These are phyloP conservation scores for Pseudocercospora vitis DNA, from an alignment of 2,329 filamentous ascomycete genomes.

Conservation along the genomic window DNA sequence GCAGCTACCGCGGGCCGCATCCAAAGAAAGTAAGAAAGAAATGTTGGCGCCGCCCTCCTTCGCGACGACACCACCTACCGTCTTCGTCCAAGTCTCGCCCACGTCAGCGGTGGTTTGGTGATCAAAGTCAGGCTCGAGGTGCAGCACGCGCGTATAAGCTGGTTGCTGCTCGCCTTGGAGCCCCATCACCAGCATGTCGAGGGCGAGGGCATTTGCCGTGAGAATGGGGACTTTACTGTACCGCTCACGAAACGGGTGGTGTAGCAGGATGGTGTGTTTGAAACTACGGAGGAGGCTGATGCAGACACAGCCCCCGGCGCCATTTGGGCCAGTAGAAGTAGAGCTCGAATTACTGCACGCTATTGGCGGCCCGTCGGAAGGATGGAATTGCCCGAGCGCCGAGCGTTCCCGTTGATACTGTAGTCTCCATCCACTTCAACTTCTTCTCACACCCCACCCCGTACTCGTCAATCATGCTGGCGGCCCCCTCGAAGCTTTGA, in stretches of 20 bases:
- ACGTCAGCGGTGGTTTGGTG: not conserved
- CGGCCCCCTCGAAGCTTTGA: slow-evolving; percentile 1
- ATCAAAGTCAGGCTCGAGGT: not conserved
- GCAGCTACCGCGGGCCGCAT: not conserved
- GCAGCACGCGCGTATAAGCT: not conserved
- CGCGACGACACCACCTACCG: not conserved
- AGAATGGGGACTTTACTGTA: no score
- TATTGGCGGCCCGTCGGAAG: not conserved
- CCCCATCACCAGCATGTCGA: no score
- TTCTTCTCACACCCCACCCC: not conserved
- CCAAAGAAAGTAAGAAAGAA: not conserved
- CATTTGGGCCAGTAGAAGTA: no score
- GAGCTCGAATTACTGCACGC: no score
- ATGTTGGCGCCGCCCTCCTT: slow-evolving; percentile 2
- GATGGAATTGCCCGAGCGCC: not conserved
- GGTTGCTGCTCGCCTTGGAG: not conserved
- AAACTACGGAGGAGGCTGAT: not conserved
- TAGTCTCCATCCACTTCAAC: no score
- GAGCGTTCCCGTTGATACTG: not conserved
- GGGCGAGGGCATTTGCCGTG: not conserved
- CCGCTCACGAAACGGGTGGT: not conserved
- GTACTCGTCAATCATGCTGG: not conserved
- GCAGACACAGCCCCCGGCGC: not conserved
- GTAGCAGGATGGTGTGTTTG: slow-evolving; percentile 2
- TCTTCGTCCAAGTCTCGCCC: not conserved